Evolutionary conservation across 495 filamentous ascomycete genomes (phyloP).

Genomic region (Tuber microsphaerosporum): DNA sequence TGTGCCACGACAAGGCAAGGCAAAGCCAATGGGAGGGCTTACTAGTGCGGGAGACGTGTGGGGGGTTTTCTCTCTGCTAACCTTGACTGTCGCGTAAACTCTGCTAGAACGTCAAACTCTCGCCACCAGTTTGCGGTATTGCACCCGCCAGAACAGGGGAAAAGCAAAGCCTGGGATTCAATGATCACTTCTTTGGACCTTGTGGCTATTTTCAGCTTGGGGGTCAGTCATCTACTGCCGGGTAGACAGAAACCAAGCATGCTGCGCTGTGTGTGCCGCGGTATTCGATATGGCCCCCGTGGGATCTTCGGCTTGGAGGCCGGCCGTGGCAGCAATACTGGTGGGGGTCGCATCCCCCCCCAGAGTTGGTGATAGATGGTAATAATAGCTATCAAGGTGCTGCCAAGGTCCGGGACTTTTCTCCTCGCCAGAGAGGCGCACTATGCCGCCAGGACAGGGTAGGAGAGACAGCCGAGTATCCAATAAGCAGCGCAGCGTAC

Average conservation of each 20-base stretch:
- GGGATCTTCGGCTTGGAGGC: background rate
- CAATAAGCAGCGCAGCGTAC: background rate
- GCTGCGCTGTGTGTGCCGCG: background rate
- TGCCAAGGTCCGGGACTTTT: background rate
- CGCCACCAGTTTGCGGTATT: background rate
- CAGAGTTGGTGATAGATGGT: background rate
- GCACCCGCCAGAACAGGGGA: background rate
- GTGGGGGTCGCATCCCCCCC: background rate
- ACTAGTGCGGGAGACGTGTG: background rate
- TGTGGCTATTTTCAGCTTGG: background rate
- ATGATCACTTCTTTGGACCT: background rate
- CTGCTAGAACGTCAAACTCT: background rate
- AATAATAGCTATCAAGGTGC: background rate
- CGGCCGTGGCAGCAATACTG: background rate
- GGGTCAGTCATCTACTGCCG: background rate
- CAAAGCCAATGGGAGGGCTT: background rate
- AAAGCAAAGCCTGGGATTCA: background rate
- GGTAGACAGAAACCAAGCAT: background rate
- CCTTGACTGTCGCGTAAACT: background rate
- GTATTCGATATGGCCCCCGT: background rate
- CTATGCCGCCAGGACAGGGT: background rate
- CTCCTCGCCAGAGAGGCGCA: background rate
- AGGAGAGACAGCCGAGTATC: background rate
- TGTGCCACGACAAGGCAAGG: background rate
- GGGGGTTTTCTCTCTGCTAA: background rate